phyloP scores from a whole-genome alignment of 495 filamentous ascomycete species.

The Coniosporium apollinis region DNA sequence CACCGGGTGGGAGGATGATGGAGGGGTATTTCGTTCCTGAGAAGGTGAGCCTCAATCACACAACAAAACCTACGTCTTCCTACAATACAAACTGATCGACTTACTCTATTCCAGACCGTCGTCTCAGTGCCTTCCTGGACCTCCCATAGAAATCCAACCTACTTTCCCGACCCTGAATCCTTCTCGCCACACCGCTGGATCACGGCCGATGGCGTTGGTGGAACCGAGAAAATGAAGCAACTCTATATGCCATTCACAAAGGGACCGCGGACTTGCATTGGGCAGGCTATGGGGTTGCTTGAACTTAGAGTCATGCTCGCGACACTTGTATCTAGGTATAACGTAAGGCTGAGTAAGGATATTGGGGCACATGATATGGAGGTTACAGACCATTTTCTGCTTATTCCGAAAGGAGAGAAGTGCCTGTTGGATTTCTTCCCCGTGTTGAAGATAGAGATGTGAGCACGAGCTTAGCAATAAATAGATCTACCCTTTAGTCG shows the following conservation, averaged over 20 bases:
- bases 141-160: conserved; percentile 1
- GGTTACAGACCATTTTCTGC: conserved; percentile 4
- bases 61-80: too few species aligned
- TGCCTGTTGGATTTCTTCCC: not conserved
- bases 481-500: too few species aligned
- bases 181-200: conserved; percentile 8
- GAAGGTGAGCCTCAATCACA: too few species aligned
- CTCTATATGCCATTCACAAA: conserved; percentile 4
- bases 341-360: not conserved
- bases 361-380: not conserved
- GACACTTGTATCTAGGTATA: not conserved
- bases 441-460: not conserved
- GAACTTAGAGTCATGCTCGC: conserved; percentile 1
- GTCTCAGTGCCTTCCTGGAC: conserved; percentile 2
- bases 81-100: too few species aligned
- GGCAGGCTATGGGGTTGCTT: conserved; percentile 2
- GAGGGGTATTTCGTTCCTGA: too few species aligned
- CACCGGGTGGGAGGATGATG: not conserved
- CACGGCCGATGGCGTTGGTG: not conserved
- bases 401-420: conserved; percentile 1
- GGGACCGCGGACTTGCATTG: conserved; percentile 5
- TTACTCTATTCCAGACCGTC: too few species aligned
- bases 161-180: conserved; percentile 3
- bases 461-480: not conserved
- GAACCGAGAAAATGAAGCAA: conserved; percentile 2